phyloP scores from a whole-genome alignment of 805 yeast species.

The Saccharomyces mikatae region DNA sequence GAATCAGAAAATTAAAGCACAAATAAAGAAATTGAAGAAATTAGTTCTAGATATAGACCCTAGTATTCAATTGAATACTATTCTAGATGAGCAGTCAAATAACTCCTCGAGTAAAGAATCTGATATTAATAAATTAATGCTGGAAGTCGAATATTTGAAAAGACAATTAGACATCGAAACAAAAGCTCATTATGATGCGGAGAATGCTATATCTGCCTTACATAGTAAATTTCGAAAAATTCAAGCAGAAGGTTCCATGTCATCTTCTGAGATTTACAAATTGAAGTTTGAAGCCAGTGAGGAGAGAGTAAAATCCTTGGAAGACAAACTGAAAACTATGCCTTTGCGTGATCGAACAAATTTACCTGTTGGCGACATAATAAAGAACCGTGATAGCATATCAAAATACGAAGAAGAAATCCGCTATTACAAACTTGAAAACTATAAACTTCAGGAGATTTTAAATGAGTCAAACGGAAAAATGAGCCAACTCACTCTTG shows the following conservation, averaged over 20 bases:
- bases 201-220: constrained; percentile 31
- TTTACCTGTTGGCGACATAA: constrained; percentile 19
- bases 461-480: constrained; percentile 42
- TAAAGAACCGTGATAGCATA: constrained; percentile 22
- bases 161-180: constrained; percentile 45
- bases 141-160: constrained; percentile 44
- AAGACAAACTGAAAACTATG: constrained; percentile 27
- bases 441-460: constrained; percentile 40
- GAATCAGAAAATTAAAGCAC: constrained; percentile 41
- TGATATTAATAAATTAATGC: constrained; percentile 24
- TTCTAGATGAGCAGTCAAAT: constrained; percentile 7
- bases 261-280: constrained; percentile 34
- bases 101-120: constrained; percentile 6
- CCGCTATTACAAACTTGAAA: constrained; percentile 24
- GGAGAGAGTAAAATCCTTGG: constrained; percentile 36
- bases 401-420: constrained; percentile 29
- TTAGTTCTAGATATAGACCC: constrained; percentile 20
- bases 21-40: constrained; percentile 33
- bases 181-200: constrained; percentile 43
- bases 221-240: constrained; percentile 20
- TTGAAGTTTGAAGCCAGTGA: constrained; percentile 42
- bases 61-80: constrained; percentile 22
- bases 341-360: constrained; percentile 26
- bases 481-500: constrained; percentile 37
- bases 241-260: constrained; percentile 19